A percentile compares a stretch with the other conserved stretches of the same genome.
These are phyloP conservation scores for Psilocybe subaeruginosa DNA, from an alignment of 768 basidiomycete species.

Conservation along the genomic window DNA sequence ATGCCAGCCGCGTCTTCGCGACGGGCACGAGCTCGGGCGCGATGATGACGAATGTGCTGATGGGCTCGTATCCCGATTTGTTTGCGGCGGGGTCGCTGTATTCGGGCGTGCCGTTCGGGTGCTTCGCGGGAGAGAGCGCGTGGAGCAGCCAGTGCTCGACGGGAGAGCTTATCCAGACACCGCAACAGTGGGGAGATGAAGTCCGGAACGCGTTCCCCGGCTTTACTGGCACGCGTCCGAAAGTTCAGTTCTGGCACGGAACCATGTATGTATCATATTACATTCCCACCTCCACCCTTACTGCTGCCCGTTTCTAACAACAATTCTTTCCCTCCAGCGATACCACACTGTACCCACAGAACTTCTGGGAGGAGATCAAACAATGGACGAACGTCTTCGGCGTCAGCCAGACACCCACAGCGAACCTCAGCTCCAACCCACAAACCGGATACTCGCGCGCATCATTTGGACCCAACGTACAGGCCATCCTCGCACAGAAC, in stretches of 20 bases:
- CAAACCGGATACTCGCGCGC: conserved; percentile 48
- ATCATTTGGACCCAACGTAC: conserved; percentile 50
- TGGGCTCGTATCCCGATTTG: conserved; percentile 57
- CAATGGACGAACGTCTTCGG: conserved; percentile 62
- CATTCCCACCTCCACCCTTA: not conserved
- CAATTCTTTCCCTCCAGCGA: conserved; percentile 33
- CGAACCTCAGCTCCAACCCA: conserved; percentile 43
- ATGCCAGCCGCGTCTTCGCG: conserved; percentile 48
- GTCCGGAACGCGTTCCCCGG: conserved; percentile 53
- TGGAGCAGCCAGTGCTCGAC: conserved; percentile 52
- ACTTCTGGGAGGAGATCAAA: conserved; percentile 57
- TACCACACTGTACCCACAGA: conserved; percentile 50
- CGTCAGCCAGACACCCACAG: conserved; percentile 44
- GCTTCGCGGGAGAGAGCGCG: conserved; percentile 48
- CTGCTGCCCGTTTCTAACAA: not conserved
- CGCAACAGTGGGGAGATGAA: conserved; percentile 50
- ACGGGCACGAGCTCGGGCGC: conserved; percentile 56
- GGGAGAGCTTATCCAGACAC: conserved; percentile 45
- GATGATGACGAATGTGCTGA: conserved; percentile 64
- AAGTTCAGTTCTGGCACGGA: conserved; percentile 60
- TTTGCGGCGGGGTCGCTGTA: conserved; percentile 50
- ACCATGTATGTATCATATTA: conserved; percentile 33
- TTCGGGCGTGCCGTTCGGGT: conserved; percentile 57
- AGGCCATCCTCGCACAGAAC: conserved; percentile 48
- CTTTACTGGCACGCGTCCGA: conserved; percentile 56